Percentiles rank a stretch among this genome's conserved stretches.
phyloP scores from a whole-genome alignment of 805 yeast species.

The Torulaspora maleeae region DNA sequence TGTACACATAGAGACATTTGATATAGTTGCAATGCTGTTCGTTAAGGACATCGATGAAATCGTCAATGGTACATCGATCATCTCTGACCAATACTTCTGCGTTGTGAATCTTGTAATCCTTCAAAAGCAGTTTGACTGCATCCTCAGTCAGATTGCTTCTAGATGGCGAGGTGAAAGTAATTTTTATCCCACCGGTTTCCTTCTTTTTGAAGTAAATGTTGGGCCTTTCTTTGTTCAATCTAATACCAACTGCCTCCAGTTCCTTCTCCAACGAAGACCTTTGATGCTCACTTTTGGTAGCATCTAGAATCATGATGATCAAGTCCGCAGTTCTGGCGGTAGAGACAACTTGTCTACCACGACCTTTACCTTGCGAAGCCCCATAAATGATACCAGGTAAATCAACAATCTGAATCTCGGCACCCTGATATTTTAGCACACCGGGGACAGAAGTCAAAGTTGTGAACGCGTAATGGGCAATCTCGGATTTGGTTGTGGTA shows the following conservation, averaged over 20 bases:
- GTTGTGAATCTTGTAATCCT: constrained; percentile 85
- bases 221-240: constrained; percentile 78
- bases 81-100: constrained; percentile 91
- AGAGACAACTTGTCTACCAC: constrained; percentile 95
- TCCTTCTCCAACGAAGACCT: constrained; percentile 81
- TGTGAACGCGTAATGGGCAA: constrained; percentile 93
- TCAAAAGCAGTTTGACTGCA: constrained; percentile 66
- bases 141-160: constrained; percentile 69
- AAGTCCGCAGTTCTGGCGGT: constrained; percentile 94
- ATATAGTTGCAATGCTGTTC: constrained; percentile 83
- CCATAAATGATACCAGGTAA: constrained; percentile 96
- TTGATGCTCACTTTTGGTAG: constrained; percentile 90
- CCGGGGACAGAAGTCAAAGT: constrained; percentile 97
- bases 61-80: constrained; percentile 85
- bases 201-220: constrained; percentile 70
- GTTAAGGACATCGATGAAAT: constrained; percentile 85
- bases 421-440: constrained; percentile 89
- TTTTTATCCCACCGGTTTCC: constrained; percentile 87
- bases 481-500: constrained; percentile 89
- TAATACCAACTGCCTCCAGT: constrained; percentile 88
- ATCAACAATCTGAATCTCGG: constrained; percentile 96
- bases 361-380: constrained; percentile 94
- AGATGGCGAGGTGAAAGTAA: constrained; percentile 77
- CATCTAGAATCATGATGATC: constrained; percentile 89
- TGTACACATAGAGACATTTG: constrained; percentile 88